Evolutionary conservation across 129 eudicot genomes (phyloP), one percentile per base, ranked within the genome.

Genomic region (Arctium minus): DNA sequence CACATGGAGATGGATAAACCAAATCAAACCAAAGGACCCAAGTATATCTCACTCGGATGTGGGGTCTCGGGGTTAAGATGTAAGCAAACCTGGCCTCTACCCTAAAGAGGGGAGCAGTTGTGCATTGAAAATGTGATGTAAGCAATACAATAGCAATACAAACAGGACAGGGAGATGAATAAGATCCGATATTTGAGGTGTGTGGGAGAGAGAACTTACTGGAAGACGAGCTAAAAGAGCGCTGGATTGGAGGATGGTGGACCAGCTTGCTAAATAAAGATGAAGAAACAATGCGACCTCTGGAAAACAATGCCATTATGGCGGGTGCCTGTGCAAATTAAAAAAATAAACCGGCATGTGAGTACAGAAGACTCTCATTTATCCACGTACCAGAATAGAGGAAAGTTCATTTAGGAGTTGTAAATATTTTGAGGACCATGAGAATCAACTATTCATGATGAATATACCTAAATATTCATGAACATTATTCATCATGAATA

Each of bases 151-250:
- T 22, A 35, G 37, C 37, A 35, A 35, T 35, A 35, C 3, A 35
- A 35, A 35, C 3, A 35, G 4, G 6, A 6, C 46, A 40, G 46
- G 46, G 2, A 7, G 6, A 6, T 6, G 6, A 5, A n/a, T 50
- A 82, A 12, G 44, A 69, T 75, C 13, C 76, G 42, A 67, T 50
- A 75, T 50, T 33, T 32, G 70, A 82, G 70, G 35, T 4, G 2
- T 7, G 74, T 64, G 44, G 18, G 46, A 76, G 77, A 65, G 11
- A 62, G n/a, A 65, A 73, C 84, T 22, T 79, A 84, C 87, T 35
- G 60, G 80, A 79, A 46, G 87, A 74, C 35, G 87, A 74, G 62
- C 87, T 84, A 44, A 84, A 84, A 65, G 84, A 37, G 32, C 87
- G 74, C 3, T 74, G 67, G 35, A 81, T 74, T 62, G 79, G 79